Evolutionary conservation across 2,329 filamentous ascomycete genomes (phyloP).

Genomic region (Dactylellina sp.): DNA sequence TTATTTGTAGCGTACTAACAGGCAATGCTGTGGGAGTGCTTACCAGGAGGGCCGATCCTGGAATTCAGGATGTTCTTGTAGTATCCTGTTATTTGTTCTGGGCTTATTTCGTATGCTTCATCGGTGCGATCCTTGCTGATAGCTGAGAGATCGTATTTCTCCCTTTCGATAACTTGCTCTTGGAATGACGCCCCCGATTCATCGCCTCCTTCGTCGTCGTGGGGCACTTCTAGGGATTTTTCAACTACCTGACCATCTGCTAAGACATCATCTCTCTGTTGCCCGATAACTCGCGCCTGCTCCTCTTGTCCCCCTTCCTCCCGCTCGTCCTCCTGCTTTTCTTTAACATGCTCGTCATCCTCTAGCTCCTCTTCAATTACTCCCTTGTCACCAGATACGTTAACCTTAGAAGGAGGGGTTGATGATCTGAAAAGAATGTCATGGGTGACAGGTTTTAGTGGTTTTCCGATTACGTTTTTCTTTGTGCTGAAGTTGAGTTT

Average conservation of each 20-base stretch:
- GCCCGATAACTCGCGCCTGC: too few species aligned
- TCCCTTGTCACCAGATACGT: constrained; percentile 28
- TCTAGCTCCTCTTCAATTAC: constrained; percentile 57
- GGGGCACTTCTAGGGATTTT: constrained; percentile 58
- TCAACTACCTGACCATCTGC: constrained; percentile 48
- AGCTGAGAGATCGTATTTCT: background rate
- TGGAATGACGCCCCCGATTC: constrained; percentile 17
- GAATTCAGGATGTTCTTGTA: constrained; percentile 79
- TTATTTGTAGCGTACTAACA: background rate
- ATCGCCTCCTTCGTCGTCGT: constrained; percentile 61
- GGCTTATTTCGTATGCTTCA: constrained; percentile 73
- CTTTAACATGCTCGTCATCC: too few species aligned
- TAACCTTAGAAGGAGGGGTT: constrained; percentile 51
- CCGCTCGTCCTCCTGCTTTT: constrained; percentile 60
- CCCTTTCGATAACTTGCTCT: constrained; percentile 37
- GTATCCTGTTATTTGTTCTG: constrained; percentile 78
- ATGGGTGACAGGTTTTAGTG: constrained; percentile 60
- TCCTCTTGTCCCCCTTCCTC: constrained; percentile 58
- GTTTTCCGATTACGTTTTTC: constrained; percentile 45
- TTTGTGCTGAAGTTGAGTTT: constrained; percentile 49
- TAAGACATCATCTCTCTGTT: background rate
- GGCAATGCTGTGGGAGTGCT: background rate
- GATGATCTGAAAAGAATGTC: constrained; percentile 16
- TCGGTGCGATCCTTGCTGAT: constrained; percentile 64
- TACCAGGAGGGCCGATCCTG: constrained; percentile 73